Conservation (phyloP, 2,329 filamentous ascomycete genomes). For the Pyricularia sp. region DNA sequence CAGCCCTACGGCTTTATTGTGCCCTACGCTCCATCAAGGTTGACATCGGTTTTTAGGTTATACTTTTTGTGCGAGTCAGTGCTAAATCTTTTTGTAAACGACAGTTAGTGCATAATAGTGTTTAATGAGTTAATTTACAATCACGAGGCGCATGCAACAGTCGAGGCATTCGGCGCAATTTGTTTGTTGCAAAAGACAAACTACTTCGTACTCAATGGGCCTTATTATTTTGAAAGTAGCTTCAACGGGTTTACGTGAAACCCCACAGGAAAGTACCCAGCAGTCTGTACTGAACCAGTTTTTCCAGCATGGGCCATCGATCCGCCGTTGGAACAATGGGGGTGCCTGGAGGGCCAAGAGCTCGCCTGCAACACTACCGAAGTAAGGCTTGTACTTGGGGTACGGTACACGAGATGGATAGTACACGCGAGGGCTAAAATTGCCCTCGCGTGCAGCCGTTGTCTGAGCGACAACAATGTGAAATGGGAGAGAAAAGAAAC, state of each 20-base stretch:
- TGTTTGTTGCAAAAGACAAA: neutral
- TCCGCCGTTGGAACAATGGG: neutral
- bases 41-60: too few species aligned
- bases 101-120: neutral
- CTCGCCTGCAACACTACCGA: neutral
- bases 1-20: neutral
- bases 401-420: neutral
- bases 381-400: neutral
- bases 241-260: neutral
- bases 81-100: neutral
- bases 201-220: neutral
- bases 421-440: neutral
- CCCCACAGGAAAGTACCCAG: neutral
- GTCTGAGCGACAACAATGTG: too few species aligned
- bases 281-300: neutral
- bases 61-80: too few species aligned
- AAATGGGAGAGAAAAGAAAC: too few species aligned
- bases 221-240: neutral
- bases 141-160: neutral
- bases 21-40: neutral
- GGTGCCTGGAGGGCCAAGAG: neutral
- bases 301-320: neutral
- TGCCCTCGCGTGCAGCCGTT: too few species aligned
- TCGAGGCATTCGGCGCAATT: neutral
- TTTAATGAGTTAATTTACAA: neutral